Conservation (phyloP, 768 basidiomycete genomes). For the Cantharellus cinnabarinus region DNA sequence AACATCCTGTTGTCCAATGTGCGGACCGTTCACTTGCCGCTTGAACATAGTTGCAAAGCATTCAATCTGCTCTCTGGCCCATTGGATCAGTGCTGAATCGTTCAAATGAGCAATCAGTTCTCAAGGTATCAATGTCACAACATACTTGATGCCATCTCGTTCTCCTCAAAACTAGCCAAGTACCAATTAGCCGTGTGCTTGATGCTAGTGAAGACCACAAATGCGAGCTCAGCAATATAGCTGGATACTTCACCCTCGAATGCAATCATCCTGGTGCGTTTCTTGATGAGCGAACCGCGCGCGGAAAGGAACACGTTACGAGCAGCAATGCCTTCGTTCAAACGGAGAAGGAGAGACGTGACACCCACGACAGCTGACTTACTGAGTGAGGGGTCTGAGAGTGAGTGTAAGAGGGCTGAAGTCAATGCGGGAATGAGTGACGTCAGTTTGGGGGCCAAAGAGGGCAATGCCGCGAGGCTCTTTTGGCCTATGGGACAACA, state of each 20-base stretch:
- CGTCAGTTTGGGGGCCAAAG: slow-evolving; percentile 37
- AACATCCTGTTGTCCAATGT: slow-evolving; percentile 46
- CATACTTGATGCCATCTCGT: slow-evolving; percentile 81
- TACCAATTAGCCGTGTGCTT: slow-evolving; percentile 99
- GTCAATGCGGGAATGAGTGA: slow-evolving; percentile 48
- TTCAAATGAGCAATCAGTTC: background rate
- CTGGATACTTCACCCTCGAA: slow-evolving; percentile 76
- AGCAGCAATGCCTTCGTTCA: slow-evolving; percentile 61
- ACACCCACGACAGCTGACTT: slow-evolving; percentile 56
- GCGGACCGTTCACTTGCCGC: slow-evolving; percentile 78
- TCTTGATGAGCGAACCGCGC: slow-evolving; percentile 50
- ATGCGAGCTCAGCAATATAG: slow-evolving; percentile 71
- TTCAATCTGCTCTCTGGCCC: slow-evolving; percentile 77
- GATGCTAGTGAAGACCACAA: slow-evolving; percentile 83
- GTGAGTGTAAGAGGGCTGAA: slow-evolving; percentile 44
- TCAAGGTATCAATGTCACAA: slow-evolving; percentile 5
- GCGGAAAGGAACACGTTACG: slow-evolving; percentile 66
- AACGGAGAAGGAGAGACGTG: slow-evolving; percentile 48
- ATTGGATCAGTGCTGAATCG: slow-evolving; percentile 41
- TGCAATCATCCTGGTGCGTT: slow-evolving; percentile 64
- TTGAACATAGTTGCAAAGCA: slow-evolving; percentile 67
- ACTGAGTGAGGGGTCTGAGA: slow-evolving; percentile 55
- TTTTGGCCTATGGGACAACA: slow-evolving; percentile 28
- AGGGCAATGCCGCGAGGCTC: slow-evolving; percentile 36
- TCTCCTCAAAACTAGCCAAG: slow-evolving; percentile 85